A percentile compares a stretch with the other conserved stretches of the same genome.
These are phyloP conservation scores for Annona squamosa DNA, from an alignment of 164 flowering plant genomes.

Conservation along the genomic window DNA sequence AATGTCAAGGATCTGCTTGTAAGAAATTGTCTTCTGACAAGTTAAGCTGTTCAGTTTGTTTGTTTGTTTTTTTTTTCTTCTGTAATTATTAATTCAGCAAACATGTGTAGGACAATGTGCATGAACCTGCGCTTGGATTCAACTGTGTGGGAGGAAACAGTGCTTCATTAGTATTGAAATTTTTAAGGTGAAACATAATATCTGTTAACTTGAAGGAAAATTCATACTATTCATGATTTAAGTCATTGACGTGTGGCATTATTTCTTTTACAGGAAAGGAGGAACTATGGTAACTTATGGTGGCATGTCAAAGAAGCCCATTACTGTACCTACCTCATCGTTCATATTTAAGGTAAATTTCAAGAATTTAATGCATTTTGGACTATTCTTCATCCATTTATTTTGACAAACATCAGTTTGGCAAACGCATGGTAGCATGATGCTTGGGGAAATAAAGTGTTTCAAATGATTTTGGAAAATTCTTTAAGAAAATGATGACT, in stretches of 20 bases:
- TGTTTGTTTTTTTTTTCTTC: not conserved
- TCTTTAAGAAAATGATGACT: no score
- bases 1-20: constrained; percentile 80
- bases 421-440: no score
- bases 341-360: constrained; percentile 89
- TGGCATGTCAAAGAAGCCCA: constrained; percentile 94
- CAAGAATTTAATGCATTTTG: not conserved
- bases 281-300: constrained; percentile 99
- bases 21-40: constrained; percentile 5
- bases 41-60: not conserved
- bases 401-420: not conserved
- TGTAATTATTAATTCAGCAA: not conserved
- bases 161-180: constrained; percentile 78
- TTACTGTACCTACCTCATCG: constrained; percentile 81
- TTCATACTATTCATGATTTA: not conserved
- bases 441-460: no score
- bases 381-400: not conserved
- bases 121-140: constrained; percentile 82
- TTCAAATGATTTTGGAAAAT: no score
- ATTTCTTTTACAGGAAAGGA: constrained; percentile 48
- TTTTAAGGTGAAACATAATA: constrained; percentile 55
- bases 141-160: constrained; percentile 94
- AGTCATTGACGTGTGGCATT: not conserved
- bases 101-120: constrained; percentile 42
- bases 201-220: not conserved